Percentiles rank a stretch among this genome's conserved stretches.
phyloP scores from a whole-genome alignment of 1,139 yeast genomes.

The Yamadazyma pseudoaaseri region DNA sequence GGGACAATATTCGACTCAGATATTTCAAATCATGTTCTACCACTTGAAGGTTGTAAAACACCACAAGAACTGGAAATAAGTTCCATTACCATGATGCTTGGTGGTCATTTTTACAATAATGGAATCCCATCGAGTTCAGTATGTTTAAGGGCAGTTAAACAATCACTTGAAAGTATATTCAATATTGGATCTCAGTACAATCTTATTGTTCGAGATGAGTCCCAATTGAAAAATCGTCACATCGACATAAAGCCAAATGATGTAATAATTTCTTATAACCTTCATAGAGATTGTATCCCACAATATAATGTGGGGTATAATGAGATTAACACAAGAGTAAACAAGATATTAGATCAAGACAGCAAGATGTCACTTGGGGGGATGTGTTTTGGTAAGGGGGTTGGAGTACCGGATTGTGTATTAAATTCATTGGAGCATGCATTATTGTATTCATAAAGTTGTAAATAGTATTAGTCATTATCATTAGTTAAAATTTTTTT shows the following conservation, averaged over 20 bases:
- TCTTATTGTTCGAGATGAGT: constrained; percentile 29
- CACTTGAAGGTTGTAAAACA: constrained; percentile 2
- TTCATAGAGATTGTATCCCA: constrained; percentile 68
- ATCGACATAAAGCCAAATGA: constrained; percentile 26
- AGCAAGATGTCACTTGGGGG: constrained; percentile 67
- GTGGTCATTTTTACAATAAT: constrained; percentile 54
- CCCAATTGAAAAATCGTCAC: constrained; percentile 18
- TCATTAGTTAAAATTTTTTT: constrained; percentile 6
- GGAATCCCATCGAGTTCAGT: constrained; percentile 47
- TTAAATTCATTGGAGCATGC: constrained; percentile 63
- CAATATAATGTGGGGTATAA: constrained; percentile 76
- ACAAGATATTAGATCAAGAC: constrained; percentile 16
- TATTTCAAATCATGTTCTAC: constrained; percentile 23
- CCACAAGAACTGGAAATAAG: not conserved
- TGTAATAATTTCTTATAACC: constrained; percentile 33
- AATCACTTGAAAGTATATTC: constrained; percentile 51
- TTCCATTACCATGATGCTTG: constrained; percentile 78
- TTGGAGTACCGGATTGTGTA: constrained; percentile 90
- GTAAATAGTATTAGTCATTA: constrained; percentile 3
- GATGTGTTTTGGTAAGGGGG: constrained; percentile 76
- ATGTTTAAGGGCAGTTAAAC: constrained; percentile 43
- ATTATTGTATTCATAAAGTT: constrained; percentile 9
- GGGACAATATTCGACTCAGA: constrained; percentile 94
- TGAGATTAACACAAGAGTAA: constrained; percentile 36
- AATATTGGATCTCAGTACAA: constrained; percentile 40